phyloP scores from a whole-genome alignment of 805 yeast genomes.

The Candida bentonensis region DNA sequence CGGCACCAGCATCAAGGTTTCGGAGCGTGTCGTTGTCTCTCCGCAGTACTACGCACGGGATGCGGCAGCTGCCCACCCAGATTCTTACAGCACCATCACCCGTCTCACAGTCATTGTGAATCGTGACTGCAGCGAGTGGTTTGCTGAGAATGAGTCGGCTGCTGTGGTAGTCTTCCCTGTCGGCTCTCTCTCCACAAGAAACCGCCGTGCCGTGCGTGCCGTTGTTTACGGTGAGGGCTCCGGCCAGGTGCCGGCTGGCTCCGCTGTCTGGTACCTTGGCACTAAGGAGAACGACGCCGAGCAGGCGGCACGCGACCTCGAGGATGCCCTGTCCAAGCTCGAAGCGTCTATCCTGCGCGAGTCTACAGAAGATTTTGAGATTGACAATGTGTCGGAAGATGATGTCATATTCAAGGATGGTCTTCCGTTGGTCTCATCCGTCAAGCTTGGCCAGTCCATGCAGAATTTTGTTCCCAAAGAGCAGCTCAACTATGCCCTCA shows the following conservation, averaged over 20 bases:
- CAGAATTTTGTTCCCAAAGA: conserved; percentile 75
- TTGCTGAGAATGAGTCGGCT: conserved; percentile 67
- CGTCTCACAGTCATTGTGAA: conserved; percentile 73
- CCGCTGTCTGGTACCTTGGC: conserved; percentile 81
- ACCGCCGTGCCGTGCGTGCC: conserved; percentile 68
- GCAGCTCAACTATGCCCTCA: conserved; percentile 45
- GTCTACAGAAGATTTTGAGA: conserved; percentile 42
- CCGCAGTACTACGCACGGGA: conserved; percentile 2
- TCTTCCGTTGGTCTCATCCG: conserved; percentile 59
- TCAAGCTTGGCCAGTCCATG: conserved; percentile 73
- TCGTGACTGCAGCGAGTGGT: conserved; percentile 86
- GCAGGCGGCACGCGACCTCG: conserved; percentile 57
- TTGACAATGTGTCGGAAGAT: conserved; percentile 40
- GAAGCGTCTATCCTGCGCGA: conserved; percentile 74
- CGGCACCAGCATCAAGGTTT: conserved; percentile 58
- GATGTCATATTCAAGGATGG: conserved; percentile 47
- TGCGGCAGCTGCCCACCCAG: conserved; percentile 8
- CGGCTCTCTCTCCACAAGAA: conserved; percentile 48
- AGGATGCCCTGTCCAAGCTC: conserved; percentile 65
- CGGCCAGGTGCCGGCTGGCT: conserved; percentile 78
- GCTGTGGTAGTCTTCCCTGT: conserved; percentile 92
- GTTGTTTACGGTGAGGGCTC: conserved; percentile 77
- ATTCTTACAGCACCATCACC: conserved; percentile 41
- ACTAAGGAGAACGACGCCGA: conserved; percentile 52
- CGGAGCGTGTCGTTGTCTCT: conserved; percentile 44